Evolutionary conservation across 2,329 filamentous ascomycete species (phyloP).

Genomic region (Penicillium fuscoglaucum): DNA sequence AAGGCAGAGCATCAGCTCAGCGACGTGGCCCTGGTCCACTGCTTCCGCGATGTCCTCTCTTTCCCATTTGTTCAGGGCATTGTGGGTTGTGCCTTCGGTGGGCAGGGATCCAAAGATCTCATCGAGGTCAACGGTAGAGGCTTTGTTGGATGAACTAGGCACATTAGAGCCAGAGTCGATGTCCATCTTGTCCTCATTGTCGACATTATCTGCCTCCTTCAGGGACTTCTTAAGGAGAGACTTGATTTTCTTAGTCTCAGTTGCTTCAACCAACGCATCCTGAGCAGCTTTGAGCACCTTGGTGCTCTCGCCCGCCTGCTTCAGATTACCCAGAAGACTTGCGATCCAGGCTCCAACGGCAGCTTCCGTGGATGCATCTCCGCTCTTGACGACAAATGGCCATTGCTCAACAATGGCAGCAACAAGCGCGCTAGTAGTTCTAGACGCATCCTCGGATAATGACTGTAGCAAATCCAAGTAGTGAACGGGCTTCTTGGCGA

Average conservation of each 20-base stretch:
- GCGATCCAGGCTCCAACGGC: conserved; percentile 61
- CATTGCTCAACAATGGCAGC: conserved; percentile 76
- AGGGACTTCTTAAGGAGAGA: conserved; percentile 41
- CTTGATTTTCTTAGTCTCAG: conserved; percentile 39
- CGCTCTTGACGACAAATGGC: conserved; percentile 62
- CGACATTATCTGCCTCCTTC: conserved; percentile 31
- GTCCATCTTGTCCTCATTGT: conserved; percentile 19
- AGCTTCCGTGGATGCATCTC: conserved; percentile 45
- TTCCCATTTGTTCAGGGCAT: conserved; percentile 62
- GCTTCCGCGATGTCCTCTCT: conserved; percentile 76
- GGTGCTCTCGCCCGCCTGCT: conserved; percentile 54
- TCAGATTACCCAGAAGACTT: conserved; percentile 56
- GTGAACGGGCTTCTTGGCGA: conserved; percentile 75
- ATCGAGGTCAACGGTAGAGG: conserved; percentile 49
- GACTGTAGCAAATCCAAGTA: conserved; percentile 61
- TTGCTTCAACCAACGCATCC: conserved; percentile 45
- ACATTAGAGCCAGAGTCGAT: conserved; percentile 16
- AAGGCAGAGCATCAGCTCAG: conserved; percentile 70
- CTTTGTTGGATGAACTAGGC: conserved; percentile 9
- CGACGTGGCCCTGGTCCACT: conserved; percentile 73
- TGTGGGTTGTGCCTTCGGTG: conserved; percentile 44
- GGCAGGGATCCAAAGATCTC: conserved; percentile 55
- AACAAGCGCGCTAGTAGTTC: conserved; percentile 62
- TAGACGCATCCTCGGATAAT: conserved; percentile 35
- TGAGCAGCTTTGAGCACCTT: conserved; percentile 49